phyloP scores from a whole-genome alignment of 352 stramenopile genomes.

The Pythium coloratum region DNA sequence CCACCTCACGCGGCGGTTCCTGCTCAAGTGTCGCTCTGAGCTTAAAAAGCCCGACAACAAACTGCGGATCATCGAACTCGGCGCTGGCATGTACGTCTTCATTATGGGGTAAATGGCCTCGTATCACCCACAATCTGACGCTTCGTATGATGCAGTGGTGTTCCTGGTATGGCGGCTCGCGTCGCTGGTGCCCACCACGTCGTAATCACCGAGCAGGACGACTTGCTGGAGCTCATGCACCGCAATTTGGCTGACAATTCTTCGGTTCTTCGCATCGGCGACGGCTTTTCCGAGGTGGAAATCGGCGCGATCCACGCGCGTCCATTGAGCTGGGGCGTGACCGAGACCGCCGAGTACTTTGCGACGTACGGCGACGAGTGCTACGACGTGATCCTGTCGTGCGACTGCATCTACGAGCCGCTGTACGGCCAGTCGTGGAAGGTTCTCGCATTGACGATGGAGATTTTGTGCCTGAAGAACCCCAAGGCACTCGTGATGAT shows the following conservation, averaged over 20 bases:
- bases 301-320: constrained; percentile 49
- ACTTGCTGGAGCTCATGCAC: constrained; percentile 85
- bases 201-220: constrained; percentile 90
- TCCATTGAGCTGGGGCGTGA: constrained; percentile 78
- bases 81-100: constrained; percentile 64
- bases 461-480: constrained; percentile 63
- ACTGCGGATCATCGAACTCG: constrained; percentile 80
- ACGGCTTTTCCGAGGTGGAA: constrained; percentile 4
- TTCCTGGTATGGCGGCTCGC: constrained; percentile 91
- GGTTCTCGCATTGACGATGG: constrained; percentile 86
- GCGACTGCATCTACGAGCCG: constrained; percentile 95
- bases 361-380: constrained; percentile 41
- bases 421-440: constrained; percentile 93
- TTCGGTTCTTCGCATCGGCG: constrained; percentile 35
- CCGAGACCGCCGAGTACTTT: constrained; percentile 67
- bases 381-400: constrained; percentile 93
- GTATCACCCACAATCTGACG: not conserved
- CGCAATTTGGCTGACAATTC: constrained; percentile 65
- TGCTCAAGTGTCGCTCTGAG: constrained; percentile 44
- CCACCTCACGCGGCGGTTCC: constrained; percentile 56
- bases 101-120: too few relatives aligned
- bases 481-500: constrained; percentile 66
- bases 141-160: constrained; percentile 49
- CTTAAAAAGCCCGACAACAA: constrained; percentile 32
- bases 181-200: constrained; percentile 80